Conservation (phyloP, 148 eudicot species). For the Persicaria tinctoria region DNA sequence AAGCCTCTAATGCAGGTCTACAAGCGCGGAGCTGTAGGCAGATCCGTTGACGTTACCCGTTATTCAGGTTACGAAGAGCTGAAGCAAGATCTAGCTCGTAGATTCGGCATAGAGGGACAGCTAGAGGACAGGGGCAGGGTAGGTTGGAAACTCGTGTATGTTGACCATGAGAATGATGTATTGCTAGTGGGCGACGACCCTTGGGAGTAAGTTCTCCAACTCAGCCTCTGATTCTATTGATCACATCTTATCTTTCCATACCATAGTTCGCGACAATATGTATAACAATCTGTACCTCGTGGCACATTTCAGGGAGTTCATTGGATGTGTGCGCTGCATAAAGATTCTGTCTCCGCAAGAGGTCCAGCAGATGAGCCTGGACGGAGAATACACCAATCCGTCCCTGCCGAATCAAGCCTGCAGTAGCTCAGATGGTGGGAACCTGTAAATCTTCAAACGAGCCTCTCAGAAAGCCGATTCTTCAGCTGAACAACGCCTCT, state of each 20-base stretch:
- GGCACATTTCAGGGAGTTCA: constrained; percentile 68
- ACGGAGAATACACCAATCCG: constrained; percentile 72
- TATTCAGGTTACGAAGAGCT: constrained; percentile 88
- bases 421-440: constrained; percentile 89
- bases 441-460: constrained; percentile 25
- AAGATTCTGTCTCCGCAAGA: constrained; percentile 96
- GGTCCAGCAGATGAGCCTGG: constrained; percentile 96
- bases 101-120: constrained; percentile 96
- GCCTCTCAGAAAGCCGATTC: neutral
- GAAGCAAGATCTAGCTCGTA: constrained; percentile 87
- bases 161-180: constrained; percentile 87
- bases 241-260: neutral
- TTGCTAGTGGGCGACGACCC: constrained; percentile 97
- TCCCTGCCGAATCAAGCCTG: constrained; percentile 75
- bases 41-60: constrained; percentile 84
- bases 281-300: neutral
- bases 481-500: too few species aligned
- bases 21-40: constrained; percentile 98
- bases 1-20: constrained; percentile 54
- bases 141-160: constrained; percentile 96
- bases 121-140: constrained; percentile 82
- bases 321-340: constrained; percentile 77
- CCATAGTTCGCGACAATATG: neutral
- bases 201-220: constrained; percentile 80
- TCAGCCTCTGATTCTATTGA: neutral